Evolutionary conservation across 306 rosid species (phyloP), one percentile per base, ranked within the genome.

Genomic region (Glycine latifolia): DNA sequence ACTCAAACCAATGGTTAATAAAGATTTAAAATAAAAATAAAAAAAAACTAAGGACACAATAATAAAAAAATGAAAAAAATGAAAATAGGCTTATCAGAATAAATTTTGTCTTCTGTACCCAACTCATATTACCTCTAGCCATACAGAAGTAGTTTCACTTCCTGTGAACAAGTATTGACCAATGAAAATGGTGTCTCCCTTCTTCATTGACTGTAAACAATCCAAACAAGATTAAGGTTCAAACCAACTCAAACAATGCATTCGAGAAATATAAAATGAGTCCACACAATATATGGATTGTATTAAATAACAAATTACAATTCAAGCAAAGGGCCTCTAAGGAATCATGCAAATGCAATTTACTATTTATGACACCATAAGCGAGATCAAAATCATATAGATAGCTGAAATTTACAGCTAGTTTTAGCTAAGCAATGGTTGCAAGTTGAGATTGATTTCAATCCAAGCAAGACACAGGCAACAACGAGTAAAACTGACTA

Each of bases 161-260:
- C 99, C 99, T 14, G 99, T 96, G 88, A 96, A 96, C 85, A 96
- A 88, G 83, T 96, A 96, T 79, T 96, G 97, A 70, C 99, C 99
- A 33, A 96, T 83, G 83, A 96, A 96, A 86, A 96, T 91, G 65
- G 99, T 96, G 88, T 96, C 98, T 86, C 99, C 99, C 73, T 85
- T 87, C 0, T 20, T 20, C 20, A 20, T 20, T 20, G 20, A 87
- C 99, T 96, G 91, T 75, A 83, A 80, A 76, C 71, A 81, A 70
- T 39, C 59, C 48, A 77, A 53, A 87, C 13, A 65, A 75, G 68
- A 76, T 50, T 50, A 59, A 81, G 43, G 47, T 59, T 20, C n/a
- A 20, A 20, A 20, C 74, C 71, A 80, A 79, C 39, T 37, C 33
- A 77, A 20, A 17, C n/a, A 35, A 49, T 41, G 39, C 48, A 66